Evolutionary conservation across 495 filamentous ascomycete genomes (phyloP).

Genomic region (Entonaema liquescens): DNA sequence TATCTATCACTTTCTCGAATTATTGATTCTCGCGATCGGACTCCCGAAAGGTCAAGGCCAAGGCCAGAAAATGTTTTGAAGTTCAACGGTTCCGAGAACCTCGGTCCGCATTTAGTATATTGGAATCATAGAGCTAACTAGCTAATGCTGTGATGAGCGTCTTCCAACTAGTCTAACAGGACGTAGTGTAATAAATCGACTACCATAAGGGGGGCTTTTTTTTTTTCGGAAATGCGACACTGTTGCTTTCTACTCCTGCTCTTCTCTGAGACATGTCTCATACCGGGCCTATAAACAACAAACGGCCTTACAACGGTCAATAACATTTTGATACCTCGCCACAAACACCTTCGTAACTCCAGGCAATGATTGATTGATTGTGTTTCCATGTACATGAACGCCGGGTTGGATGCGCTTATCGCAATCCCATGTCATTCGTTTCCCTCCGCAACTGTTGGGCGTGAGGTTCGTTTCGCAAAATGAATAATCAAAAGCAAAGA

Average conservation of each 20-base stretch:
- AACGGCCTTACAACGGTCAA: slow-evolving; percentile 18
- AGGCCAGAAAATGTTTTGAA: neutral
- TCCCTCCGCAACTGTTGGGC: neutral
- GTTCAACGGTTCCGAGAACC: neutral
- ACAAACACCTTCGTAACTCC: slow-evolving; percentile 34
- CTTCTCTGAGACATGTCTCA: slow-evolving; percentile 18
- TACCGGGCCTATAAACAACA: slow-evolving; percentile 19
- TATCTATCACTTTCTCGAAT: slow-evolving; percentile 4
- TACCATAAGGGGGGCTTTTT: neutral
- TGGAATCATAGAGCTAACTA: slow-evolving; percentile 17
- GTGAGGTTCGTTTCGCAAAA: slow-evolving; percentile 1
- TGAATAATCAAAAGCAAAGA: slow-evolving; percentile 8
- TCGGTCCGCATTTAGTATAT: slow-evolving; percentile 19
- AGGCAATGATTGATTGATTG: slow-evolving; percentile 31
- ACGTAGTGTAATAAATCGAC: slow-evolving; percentile 12
- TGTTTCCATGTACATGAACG: slow-evolving; percentile 24
- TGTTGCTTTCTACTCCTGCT: neutral
- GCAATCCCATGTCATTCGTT: slow-evolving; percentile 23
- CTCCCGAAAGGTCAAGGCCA: neutral
- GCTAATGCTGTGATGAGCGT: slow-evolving; percentile 12
- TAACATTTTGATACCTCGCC: slow-evolving; percentile 35
- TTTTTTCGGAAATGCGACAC: neutral
- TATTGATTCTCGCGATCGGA: neutral
- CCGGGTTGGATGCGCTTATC: slow-evolving; percentile 13
- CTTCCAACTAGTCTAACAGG: slow-evolving; percentile 9